Percentiles rank a stretch among this genome's conserved stretches.
Conservation (phyloP, 2,329 filamentous ascomycete genomes). For the Scedosporium aurantiacum region DNA sequence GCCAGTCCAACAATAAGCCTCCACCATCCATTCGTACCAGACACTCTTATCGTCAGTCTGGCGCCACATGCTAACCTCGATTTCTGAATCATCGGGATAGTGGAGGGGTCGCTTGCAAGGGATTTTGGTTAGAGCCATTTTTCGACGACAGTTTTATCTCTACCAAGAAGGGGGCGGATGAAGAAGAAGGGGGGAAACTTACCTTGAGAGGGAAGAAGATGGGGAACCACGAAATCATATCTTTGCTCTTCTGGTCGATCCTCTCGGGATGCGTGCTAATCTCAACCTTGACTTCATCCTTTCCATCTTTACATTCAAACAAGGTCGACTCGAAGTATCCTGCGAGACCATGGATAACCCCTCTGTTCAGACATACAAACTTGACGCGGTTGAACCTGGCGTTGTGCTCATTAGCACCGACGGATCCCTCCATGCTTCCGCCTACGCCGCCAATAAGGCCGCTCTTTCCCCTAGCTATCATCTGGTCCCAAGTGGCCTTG, state of each 20-base stretch:
- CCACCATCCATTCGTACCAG: conserved; percentile 98
- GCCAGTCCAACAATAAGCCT: conserved; percentile 61
- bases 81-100: conserved; percentile 71
- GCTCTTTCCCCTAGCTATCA: conserved; percentile 49
- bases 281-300: conserved; percentile 52
- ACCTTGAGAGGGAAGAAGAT: conserved; percentile 97
- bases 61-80: conserved; percentile 90
- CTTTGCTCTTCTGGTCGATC: conserved; percentile 84
- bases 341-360: conserved; percentile 79
- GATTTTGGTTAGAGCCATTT: not conserved
- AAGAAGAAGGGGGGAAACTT: conserved; percentile 19
- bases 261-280: conserved; percentile 86
- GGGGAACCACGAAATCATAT: conserved; percentile 99
- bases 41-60: conserved; percentile 92
- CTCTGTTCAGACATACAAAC: conserved; percentile 68
- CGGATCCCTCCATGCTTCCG: conserved; percentile 62
- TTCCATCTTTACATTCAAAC: conserved; percentile 46
- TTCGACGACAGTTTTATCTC: too few relatives aligned
- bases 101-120: conserved; percentile 64
- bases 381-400: conserved; percentile 64
- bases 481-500: conserved; percentile 39
- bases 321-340: conserved; percentile 97
- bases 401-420: conserved; percentile 86
- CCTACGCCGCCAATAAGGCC: conserved; percentile 55
- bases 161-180: not conserved